phyloP scores from a whole-genome alignment of 1,284 basidiomycete genomes.

The Cutaneotrichosporon mucoides region DNA sequence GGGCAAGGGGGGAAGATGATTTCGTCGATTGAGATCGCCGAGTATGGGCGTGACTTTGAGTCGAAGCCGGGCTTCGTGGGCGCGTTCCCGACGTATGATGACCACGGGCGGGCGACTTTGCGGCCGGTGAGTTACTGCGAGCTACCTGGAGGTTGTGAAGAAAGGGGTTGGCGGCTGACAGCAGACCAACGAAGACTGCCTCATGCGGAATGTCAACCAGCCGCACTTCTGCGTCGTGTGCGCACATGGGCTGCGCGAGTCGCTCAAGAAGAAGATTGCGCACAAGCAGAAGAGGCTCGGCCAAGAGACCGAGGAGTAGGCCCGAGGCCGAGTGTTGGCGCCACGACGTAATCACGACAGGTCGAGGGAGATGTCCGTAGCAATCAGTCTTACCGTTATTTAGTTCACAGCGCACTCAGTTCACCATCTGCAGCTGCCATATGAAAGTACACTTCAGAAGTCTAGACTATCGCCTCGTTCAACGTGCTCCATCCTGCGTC shows the following conservation, averaged over 20 bases:
- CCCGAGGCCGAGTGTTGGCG: not conserved
- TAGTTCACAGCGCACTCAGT: no score
- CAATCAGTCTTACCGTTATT: no score
- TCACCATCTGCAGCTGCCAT: conserved; percentile 6
- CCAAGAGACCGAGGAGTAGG: conserved; percentile 3
- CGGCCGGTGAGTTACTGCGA: conserved; percentile 42
- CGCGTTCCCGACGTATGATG: conserved; percentile 64
- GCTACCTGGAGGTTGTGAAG: no score
- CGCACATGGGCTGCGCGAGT: conserved; percentile 57
- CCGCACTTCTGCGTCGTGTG: conserved; percentile 67
- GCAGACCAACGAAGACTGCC: conserved; percentile 70
- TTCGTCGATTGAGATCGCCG: conserved; percentile 69
- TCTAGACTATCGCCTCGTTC: not conserved
- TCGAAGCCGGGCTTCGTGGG: conserved; percentile 60
- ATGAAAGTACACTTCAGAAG: not conserved
- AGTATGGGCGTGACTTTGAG: conserved; percentile 68
- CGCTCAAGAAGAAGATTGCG: conserved; percentile 18
- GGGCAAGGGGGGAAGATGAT: conserved; percentile 59
- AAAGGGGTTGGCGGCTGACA: not conserved
- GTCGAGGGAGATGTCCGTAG: no score
- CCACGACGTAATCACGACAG: no score
- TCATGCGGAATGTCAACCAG: conserved; percentile 68
- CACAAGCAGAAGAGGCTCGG: not conserved
- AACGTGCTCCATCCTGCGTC: no score
- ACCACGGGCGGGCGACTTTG: conserved; percentile 34